Evolutionary conservation across 2,329 filamentous ascomycete genomes (phyloP), one percentile per base, ranked within the genome.

Genomic region (Sporothrix luriei): DNA sequence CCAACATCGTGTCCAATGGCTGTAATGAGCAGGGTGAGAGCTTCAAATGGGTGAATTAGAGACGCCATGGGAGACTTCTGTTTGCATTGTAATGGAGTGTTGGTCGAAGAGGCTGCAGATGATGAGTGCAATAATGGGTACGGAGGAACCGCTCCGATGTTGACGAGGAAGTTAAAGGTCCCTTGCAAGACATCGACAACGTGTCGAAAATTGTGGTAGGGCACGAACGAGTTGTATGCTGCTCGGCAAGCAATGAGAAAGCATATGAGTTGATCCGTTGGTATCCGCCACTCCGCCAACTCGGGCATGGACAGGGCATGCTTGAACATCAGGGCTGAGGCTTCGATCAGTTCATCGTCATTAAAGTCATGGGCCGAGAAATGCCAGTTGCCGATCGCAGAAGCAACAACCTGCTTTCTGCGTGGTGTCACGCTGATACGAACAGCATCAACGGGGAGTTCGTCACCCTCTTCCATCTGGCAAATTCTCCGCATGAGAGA

Each of bases 1-100:
- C 95, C 95, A 51, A 98, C 95, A 78, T 99, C 95, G 75, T 99
- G 95, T 54, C 95, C 95, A 76, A 99, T 96, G n/a, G 95, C 95
- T 10, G 94, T 94, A 73, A 98, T 90, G 59, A 99, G 85, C 2
- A 99, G 85, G 0, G 93, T 94, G 68, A 99, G 84, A 5, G 91
- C 92, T 78, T 98, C 94, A 73, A 97, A 92, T 0, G 94, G 93
- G 64, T 87, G 85, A n/a, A 99, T 82, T 29, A 98, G 83, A 57
- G 85, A 82, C 2, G 91, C 91, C 61, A 97, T 87, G 0, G 90
- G 87, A 2, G 87, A 91, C 73, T 84, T 87, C 72, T 57, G 91
- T 66, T 96, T 89, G 73, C 87, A 87, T 68, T 97, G 84, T 85
- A 77, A 97, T 97, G 81, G 90, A 88, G 78, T 97, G 97, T 5